Conservation (phyloP, 2,329 filamentous ascomycete species). For the Hymenoscyphus albidus region DNA sequence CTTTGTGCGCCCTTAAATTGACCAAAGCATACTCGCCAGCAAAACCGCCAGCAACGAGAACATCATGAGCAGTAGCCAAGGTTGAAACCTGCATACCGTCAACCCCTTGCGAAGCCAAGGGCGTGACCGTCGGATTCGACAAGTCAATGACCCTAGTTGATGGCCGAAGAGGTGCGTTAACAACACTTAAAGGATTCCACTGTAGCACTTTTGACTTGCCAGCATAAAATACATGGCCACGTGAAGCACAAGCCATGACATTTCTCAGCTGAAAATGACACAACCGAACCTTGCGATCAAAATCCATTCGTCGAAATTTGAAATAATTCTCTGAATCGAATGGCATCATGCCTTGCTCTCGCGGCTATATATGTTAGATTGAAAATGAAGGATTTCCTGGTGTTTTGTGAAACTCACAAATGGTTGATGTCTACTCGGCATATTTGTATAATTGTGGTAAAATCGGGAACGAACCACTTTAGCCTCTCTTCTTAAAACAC, state of each 20-base stretch:
- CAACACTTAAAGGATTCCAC: slow-evolving; percentile 49
- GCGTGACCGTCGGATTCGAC: slow-evolving; percentile 27
- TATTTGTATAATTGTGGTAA: slow-evolving; percentile 58
- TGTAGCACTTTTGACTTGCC: slow-evolving; percentile 47
- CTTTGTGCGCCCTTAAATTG: slow-evolving; percentile 31
- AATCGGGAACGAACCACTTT: slow-evolving; percentile 44
- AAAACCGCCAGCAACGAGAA: slow-evolving; percentile 40
- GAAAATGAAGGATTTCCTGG: background rate
- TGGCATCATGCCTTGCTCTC: slow-evolving; percentile 19
- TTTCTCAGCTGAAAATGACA: slow-evolving; percentile 66
- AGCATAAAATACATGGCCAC: slow-evolving; percentile 55
- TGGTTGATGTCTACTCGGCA: slow-evolving; percentile 44
- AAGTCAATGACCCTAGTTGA: slow-evolving; percentile 29
- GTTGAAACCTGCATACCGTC: slow-evolving; percentile 34
- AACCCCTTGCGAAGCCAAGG: slow-evolving; percentile 19
- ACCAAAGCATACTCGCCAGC: slow-evolving; percentile 39
- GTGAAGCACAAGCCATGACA: slow-evolving; percentile 53
- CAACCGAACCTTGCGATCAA: slow-evolving; percentile 50
- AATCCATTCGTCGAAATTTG: slow-evolving; percentile 54
- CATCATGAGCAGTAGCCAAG: slow-evolving; percentile 33
- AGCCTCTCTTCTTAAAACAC: slow-evolving; percentile 48
- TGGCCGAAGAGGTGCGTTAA: slow-evolving; percentile 28
- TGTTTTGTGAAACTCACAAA: slow-evolving; percentile 41
- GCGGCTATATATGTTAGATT: slow-evolving; percentile 15
- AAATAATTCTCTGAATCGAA: slow-evolving; percentile 44